Percentiles rank a stretch among this genome's conserved stretches.
These are phyloP conservation scores for Fragilaria crotonensis DNA, from an alignment of 108 stramenopile species.

Conservation along the genomic window DNA sequence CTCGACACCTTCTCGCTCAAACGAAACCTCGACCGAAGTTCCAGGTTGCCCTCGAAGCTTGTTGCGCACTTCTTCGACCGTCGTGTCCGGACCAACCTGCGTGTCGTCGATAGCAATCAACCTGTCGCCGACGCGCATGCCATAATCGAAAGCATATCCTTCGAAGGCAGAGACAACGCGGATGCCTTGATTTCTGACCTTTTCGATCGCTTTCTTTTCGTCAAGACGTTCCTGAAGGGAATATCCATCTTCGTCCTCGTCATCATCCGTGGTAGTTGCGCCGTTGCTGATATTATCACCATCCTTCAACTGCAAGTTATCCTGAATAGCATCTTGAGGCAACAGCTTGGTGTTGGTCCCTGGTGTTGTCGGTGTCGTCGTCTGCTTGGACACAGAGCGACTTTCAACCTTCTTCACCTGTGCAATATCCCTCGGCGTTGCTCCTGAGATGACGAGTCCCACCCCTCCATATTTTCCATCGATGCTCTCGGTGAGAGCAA, in stretches of 20 bases:
- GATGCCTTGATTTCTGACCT: slow-evolving; percentile 60
- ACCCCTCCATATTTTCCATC: slow-evolving; percentile 89
- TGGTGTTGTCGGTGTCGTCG: background rate
- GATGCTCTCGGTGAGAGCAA: slow-evolving; percentile 78
- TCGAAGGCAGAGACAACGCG: slow-evolving; percentile 90
- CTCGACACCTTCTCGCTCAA: slow-evolving; percentile 59
- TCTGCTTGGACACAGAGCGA: background rate
- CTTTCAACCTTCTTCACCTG: slow-evolving; percentile 8
- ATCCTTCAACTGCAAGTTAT: slow-evolving; percentile 15
- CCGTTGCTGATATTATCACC: slow-evolving; percentile 6
- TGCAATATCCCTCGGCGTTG: slow-evolving; percentile 27
- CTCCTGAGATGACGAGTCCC: slow-evolving; percentile 87
- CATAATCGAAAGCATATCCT: slow-evolving; percentile 83
- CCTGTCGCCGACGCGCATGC: slow-evolving; percentile 77
- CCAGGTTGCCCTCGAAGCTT: slow-evolving; percentile 82
- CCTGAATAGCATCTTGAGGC: slow-evolving; percentile 35
- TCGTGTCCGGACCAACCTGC: slow-evolving; percentile 31
- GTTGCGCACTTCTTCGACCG: slow-evolving; percentile 85
- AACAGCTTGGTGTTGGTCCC: slow-evolving; percentile 17
- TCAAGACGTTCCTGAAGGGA: slow-evolving; percentile 21
- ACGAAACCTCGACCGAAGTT: slow-evolving; percentile 65
- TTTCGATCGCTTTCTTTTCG: slow-evolving; percentile 26
- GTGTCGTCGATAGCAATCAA: slow-evolving; percentile 72
- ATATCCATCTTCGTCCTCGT: slow-evolving; percentile 22
- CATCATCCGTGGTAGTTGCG: slow-evolving; percentile 16